phyloP scores from a whole-genome alignment of 2,329 filamentous ascomycete species.

The Zarea fungicola region DNA sequence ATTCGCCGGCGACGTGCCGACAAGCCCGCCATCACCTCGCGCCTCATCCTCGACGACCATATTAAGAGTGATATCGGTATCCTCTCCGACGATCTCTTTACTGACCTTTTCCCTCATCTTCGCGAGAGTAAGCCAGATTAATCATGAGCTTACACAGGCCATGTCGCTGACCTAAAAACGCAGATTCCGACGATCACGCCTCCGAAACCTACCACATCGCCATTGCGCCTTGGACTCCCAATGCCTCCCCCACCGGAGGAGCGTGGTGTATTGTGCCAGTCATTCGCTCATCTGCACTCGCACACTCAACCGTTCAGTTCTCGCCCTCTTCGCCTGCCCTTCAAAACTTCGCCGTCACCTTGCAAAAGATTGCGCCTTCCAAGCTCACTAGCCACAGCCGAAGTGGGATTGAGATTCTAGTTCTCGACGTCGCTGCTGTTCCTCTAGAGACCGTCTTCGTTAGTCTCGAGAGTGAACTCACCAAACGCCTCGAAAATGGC shows the following conservation, averaged over 20 bases:
- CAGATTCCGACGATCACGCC: constrained; percentile 29
- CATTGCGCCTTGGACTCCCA: constrained; percentile 67
- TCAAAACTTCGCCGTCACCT: constrained; percentile 69
- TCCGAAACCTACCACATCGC: constrained; percentile 58
- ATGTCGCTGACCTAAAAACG: not conserved
- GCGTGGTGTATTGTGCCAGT: constrained; percentile 85
- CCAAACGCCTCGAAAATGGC: constrained; percentile 74
- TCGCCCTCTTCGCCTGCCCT: constrained; percentile 67
- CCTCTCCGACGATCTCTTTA: constrained; percentile 79
- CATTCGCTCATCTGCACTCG: constrained; percentile 55
- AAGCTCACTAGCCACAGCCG: constrained; percentile 68
- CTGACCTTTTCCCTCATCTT: constrained; percentile 68
- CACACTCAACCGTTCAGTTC: constrained; percentile 75
- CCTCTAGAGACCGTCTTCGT: constrained; percentile 83
- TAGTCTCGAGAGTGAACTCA: constrained; percentile 73
- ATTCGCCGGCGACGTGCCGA: constrained; percentile 56
- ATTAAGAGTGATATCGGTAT: constrained; percentile 81
- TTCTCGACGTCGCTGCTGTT: constrained; percentile 75
- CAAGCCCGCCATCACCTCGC: constrained; percentile 71
- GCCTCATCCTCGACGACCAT: constrained; percentile 78
- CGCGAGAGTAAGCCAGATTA: constrained; percentile 42
- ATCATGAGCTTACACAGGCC: not conserved
- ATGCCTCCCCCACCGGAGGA: constrained; percentile 51
- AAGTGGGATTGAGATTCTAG: constrained; percentile 74
- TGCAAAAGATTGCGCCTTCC: constrained; percentile 70